Percentiles rank a stretch among this genome's conserved stretches.
Evolutionary conservation across 23 red algal genomes (phyloP).

Genomic region (Gracilariopsis chorda): DNA sequence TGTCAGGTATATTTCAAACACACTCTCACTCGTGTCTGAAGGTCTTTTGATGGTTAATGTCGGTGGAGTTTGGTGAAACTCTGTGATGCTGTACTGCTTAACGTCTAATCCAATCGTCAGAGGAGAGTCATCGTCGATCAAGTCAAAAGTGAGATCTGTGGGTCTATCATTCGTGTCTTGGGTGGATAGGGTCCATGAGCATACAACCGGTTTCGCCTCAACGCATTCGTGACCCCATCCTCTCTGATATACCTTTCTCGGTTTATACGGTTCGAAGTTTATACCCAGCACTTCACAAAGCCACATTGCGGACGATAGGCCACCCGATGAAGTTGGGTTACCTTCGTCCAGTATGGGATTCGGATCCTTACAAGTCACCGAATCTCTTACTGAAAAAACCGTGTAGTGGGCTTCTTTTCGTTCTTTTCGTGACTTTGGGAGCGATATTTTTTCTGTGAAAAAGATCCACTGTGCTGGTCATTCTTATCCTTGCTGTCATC

Average conservation of each 20-base stretch:
- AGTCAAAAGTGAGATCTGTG: conserved; percentile 14
- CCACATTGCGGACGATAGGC: neutral
- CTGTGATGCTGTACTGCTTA: neutral
- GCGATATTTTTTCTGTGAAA: no score
- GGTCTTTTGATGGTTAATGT: conserved; percentile 10
- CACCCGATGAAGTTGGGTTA: neutral
- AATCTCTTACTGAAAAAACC: conserved; percentile 46
- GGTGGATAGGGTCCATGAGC: conserved; percentile 5
- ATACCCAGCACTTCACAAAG: conserved; percentile 29
- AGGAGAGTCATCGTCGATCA: conserved; percentile 24
- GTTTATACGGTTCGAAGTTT: neutral
- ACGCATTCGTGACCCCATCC: neutral
- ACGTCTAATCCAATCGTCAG: conserved; percentile 14
- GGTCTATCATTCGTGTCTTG: neutral
- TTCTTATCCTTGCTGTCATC: no score
- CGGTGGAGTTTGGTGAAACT: neutral
- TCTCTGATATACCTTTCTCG: neutral
- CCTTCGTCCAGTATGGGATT: conserved; percentile 31
- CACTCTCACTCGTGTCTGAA: neutral
- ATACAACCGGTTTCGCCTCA: neutral
- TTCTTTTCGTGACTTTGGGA: no score
- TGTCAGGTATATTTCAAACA: neutral
- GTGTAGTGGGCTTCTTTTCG: neutral
- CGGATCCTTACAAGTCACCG: neutral
- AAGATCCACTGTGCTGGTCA: no score